Conservation (phyloP, 108 stramenopile species). For the Mediolabrus comicus region DNA sequence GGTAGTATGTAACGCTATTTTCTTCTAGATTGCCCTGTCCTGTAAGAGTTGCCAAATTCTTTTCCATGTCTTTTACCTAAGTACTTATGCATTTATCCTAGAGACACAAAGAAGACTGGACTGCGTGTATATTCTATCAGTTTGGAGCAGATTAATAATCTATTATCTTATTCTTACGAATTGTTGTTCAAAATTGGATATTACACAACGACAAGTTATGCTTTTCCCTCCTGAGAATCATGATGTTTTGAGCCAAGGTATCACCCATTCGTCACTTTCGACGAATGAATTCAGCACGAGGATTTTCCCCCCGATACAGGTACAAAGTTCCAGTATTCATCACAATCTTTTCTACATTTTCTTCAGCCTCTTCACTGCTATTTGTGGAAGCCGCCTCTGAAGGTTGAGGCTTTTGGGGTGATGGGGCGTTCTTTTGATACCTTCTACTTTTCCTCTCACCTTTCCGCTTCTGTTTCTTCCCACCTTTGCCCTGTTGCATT, state of each 20-base stretch:
- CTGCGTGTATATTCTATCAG: too few relatives aligned
- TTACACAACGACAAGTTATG: too few relatives aligned
- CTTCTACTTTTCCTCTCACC: constrained; percentile 6
- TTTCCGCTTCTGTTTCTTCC: constrained; percentile 1
- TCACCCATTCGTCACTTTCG: constrained; percentile 37
- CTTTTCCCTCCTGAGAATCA: neutral
- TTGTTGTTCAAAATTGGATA: too few relatives aligned
- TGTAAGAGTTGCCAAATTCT: too few relatives aligned
- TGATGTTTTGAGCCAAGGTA: too few relatives aligned
- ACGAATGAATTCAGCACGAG: constrained; percentile 56
- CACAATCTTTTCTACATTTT: constrained; percentile 49
- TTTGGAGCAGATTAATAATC: too few relatives aligned
- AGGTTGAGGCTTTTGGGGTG: neutral
- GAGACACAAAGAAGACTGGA: too few relatives aligned
- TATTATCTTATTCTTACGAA: too few relatives aligned
- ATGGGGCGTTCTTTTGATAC: constrained; percentile 2
- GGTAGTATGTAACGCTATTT: too few relatives aligned
- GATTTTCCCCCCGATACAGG: constrained; percentile 49
- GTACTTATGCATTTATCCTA: too few relatives aligned
- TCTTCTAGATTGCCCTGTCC: too few relatives aligned
- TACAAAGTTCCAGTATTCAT: constrained; percentile 65
- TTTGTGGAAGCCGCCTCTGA: constrained; percentile 5
- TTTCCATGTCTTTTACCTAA: too few relatives aligned
- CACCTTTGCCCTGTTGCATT: neutral
- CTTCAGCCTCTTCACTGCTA: constrained; percentile 6